Percentiles rank a stretch among this genome's conserved stretches.
phyloP scores from a whole-genome alignment of 768 basidiomycete genomes.

The Candolleomyces efflorescens region DNA sequence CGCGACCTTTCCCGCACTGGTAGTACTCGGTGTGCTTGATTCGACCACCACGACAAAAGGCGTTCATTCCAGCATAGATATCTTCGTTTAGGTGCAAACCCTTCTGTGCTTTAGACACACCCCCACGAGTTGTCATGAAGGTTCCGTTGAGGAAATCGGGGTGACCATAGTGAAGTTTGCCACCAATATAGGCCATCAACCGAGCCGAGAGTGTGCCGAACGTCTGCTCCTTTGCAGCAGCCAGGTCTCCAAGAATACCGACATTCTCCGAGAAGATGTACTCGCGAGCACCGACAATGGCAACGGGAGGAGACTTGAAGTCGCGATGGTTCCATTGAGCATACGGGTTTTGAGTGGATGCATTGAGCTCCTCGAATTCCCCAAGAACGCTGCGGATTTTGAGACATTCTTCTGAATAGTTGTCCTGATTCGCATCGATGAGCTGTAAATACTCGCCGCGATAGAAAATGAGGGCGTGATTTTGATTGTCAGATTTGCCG shows the following conservation, averaged over 20 bases:
- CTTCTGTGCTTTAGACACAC: conserved; percentile 98
- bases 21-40: conserved; percentile 99
- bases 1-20: conserved; percentile 98
- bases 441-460: conserved; percentile 99
- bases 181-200: conserved; percentile 94
- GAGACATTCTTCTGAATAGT: conserved; percentile 98
- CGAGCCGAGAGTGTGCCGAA: conserved; percentile 98
- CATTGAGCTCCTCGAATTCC: conserved; percentile 92
- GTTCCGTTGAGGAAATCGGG: conserved; percentile 98
- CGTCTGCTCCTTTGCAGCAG: conserved; percentile 99
- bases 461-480: conserved; percentile 99
- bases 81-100: conserved; percentile 99
- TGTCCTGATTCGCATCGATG: conserved; percentile 99
- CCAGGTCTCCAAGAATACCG: conserved; percentile 96
- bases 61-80: conserved; percentile 99
- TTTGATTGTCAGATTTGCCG: conserved; percentile 99
- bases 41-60: conserved; percentile 91
- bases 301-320: conserved; percentile 84
- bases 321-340: conserved; percentile 86
- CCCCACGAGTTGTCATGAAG: conserved; percentile 98
- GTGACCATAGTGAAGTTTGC: conserved; percentile 98
- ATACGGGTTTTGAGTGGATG: conserved; percentile 88
- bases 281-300: conserved; percentile 97
- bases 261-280: conserved; percentile 99
- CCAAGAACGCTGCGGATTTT: conserved; percentile 98